A percentile compares a stretch with the other conserved stretches of the same genome.
Evolutionary conservation across 352 stramenopile genomes (phyloP).

Genomic region (Pythium phragmitis): DNA sequence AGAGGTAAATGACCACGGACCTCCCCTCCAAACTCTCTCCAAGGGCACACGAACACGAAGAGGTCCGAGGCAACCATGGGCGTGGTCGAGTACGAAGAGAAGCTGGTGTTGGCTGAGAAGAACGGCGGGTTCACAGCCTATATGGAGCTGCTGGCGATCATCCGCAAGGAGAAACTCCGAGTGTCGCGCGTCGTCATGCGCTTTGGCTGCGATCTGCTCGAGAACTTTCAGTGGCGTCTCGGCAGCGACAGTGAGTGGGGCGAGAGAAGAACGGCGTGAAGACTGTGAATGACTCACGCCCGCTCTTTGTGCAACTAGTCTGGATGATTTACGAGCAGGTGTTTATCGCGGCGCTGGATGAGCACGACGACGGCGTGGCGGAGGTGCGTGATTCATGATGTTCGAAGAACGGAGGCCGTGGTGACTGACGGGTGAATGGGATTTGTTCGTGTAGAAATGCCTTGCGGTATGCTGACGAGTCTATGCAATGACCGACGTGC

Average conservation of each 20-base stretch:
- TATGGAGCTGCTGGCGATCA: constrained; percentile 33
- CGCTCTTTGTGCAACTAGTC: constrained; percentile 12
- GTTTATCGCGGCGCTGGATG: constrained; percentile 40
- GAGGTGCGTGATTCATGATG: constrained; percentile 16
- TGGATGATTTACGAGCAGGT: constrained; percentile 46
- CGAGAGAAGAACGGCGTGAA: neutral
- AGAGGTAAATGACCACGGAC: constrained; percentile 4
- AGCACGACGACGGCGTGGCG: constrained; percentile 29
- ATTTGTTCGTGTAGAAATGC: constrained; percentile 22
- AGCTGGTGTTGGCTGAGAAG: constrained; percentile 31
- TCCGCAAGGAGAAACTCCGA: constrained; percentile 44
- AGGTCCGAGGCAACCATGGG: constrained; percentile 25
- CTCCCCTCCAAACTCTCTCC: neutral
- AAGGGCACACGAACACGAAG: constrained; percentile 4
- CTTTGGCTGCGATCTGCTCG: constrained; percentile 32
- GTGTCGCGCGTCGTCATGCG: constrained; percentile 32
- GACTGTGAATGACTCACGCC: neutral
- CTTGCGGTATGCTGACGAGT: constrained; percentile 12
- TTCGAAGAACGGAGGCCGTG: neutral
- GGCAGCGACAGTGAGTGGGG: constrained; percentile 23
- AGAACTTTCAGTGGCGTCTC: constrained; percentile 39
- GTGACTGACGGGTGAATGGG: constrained; percentile 3
- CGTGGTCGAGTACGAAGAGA: constrained; percentile 33
- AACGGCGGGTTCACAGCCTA: constrained; percentile 29
- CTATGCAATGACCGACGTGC: neutral